Base-by-base conservation (phyloP, 139 green algal genomes). In the Monoraphidium neglectum region DNA sequence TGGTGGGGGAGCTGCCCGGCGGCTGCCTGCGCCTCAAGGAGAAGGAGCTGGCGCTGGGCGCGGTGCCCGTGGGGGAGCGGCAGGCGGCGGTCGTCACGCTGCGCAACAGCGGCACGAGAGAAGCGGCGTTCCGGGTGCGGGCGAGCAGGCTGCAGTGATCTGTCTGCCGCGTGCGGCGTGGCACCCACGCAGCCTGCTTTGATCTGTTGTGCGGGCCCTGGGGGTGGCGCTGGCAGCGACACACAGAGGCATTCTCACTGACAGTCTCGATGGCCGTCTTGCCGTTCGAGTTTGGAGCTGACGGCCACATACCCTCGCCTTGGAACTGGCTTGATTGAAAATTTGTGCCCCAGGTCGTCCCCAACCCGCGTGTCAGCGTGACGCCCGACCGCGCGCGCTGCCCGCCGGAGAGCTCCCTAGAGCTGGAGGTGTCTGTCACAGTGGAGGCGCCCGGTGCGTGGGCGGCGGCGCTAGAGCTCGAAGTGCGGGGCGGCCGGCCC, bases 401-500 rank as follows among this genome's bases (percentile, higher is more conserved):
- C 10, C 24, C 76, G 1, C 68, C 85, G 13, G 85, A 89, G 1
- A 82, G 83, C 40, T 73, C 46, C 2, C 63, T 85, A 63, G 87
- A 92, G 36, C 62, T 94, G 32, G 84, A 91, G 78, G 66, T 94
- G 13, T 74, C 75, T 40, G 72, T 88, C 64, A 72, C 51, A 1
- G 78, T 37, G 18, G 35, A 62, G 3, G 38, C 83, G 64, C 77
- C 85, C 0, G 85, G 86, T 0, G 23, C 74, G 13, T 43, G 87
- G 37, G 4, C 70, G 13, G 76, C 56, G 13, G 65, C 38, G 21
- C 47, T 92, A 59, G 68, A 82, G 68, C 26, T 93, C 35, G 80
- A 87, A 21, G 79, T 93, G 53, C 86, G 86, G 37, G 90, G 88
- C 10, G 82, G 85, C 21, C 88, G 86, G 71, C n/a, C 75, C 0